Percentiles rank a stretch among this genome's conserved stretches.
These are phyloP conservation scores for Didymella keratinophila DNA, from an alignment of 2,329 filamentous ascomycete genomes.

Conservation along the genomic window DNA sequence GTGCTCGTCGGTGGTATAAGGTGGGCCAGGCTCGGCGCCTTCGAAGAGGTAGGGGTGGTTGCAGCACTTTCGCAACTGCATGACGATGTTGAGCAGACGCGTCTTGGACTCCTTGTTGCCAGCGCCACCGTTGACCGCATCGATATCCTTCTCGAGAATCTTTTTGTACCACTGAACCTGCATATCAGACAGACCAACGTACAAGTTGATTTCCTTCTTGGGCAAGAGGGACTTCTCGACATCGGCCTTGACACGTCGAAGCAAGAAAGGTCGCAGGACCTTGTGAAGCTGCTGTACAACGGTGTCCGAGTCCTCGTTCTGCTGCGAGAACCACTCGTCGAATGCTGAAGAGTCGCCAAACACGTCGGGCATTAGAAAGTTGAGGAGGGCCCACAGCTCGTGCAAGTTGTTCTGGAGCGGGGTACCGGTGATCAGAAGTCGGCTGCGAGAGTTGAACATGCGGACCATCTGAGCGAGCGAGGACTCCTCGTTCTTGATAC, in stretches of 20 bases:
- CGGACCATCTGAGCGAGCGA: conserved; percentile 96
- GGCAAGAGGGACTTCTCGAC: conserved; percentile 97
- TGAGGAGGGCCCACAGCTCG: conserved; percentile 95
- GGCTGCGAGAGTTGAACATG: conserved; percentile 93
- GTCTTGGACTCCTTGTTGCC: conserved; percentile 99
- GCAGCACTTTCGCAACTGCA: conserved; percentile 98
- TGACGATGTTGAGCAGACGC: conserved; percentile 95
- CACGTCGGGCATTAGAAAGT: conserved; percentile 97
- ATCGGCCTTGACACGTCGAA: conserved; percentile 95
- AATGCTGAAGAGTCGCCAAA: conserved; percentile 97
- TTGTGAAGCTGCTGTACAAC: conserved; percentile 96
- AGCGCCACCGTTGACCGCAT: conserved; percentile 94
- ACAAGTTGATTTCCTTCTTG: conserved; percentile 97
- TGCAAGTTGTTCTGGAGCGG: conserved; percentile 98
- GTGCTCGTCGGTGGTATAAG: conserved; percentile 98
- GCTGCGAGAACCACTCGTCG: conserved; percentile 95
- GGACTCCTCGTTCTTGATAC: conserved; percentile 99
- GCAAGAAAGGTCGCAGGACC: conserved; percentile 89
- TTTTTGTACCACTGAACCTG: conserved; percentile 99
- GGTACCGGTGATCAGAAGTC: conserved; percentile 93
- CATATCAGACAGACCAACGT: conserved; percentile 99
- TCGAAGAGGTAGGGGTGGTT: conserved; percentile 99
- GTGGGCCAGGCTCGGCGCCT: conserved; percentile 93
- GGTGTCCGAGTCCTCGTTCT: conserved; percentile 89
- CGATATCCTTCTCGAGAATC: conserved; percentile 98